Evolutionary conservation across 139 green algal species (phyloP).

Genomic region (Picochlorum costavermella): DNA sequence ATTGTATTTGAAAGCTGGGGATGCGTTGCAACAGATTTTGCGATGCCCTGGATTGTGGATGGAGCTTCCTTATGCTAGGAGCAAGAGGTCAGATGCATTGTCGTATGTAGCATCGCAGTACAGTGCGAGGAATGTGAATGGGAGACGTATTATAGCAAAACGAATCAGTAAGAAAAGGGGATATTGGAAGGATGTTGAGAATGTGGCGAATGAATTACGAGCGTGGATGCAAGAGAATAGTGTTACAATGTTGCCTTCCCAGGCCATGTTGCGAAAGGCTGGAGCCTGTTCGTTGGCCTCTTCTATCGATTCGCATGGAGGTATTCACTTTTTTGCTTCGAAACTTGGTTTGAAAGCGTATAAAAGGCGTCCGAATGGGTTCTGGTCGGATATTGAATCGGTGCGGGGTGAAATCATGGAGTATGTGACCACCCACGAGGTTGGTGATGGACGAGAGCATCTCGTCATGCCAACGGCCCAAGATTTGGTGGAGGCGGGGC

Average conservation of each 20-base stretch:
- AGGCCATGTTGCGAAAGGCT: conserved; percentile 21
- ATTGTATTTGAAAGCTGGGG: conserved; percentile 13
- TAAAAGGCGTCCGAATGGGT: conserved; percentile 18
- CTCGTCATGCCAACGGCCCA: conserved; percentile 11
- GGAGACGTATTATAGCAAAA: conserved; percentile 6
- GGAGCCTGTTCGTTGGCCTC: conserved; percentile 24
- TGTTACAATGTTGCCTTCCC: conserved; percentile 21
- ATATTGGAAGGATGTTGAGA: conserved; percentile 33
- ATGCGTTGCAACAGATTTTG: conserved; percentile 28
- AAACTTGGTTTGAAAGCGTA: conserved; percentile 19
- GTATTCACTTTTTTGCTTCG: conserved; percentile 14
- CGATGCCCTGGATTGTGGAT: conserved; percentile 27
- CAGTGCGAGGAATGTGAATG: conserved; percentile 3
- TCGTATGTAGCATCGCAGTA: not conserved
- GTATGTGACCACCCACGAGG: conserved; percentile 3
- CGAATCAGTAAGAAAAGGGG: no score
- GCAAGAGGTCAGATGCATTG: not conserved
- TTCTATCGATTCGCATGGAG: conserved; percentile 19
- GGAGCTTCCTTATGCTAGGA: not conserved
- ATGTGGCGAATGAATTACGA: conserved; percentile 37
- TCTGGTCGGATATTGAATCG: conserved; percentile 19
- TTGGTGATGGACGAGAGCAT: not conserved
- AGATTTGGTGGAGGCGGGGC: conserved; percentile 19
- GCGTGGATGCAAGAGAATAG: conserved; percentile 25
- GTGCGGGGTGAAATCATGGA: conserved; percentile 14